phyloP scores from a whole-genome alignment of 371 early-diverging fungal genomes.

The Thermomucor indicae-seudaticae region DNA sequence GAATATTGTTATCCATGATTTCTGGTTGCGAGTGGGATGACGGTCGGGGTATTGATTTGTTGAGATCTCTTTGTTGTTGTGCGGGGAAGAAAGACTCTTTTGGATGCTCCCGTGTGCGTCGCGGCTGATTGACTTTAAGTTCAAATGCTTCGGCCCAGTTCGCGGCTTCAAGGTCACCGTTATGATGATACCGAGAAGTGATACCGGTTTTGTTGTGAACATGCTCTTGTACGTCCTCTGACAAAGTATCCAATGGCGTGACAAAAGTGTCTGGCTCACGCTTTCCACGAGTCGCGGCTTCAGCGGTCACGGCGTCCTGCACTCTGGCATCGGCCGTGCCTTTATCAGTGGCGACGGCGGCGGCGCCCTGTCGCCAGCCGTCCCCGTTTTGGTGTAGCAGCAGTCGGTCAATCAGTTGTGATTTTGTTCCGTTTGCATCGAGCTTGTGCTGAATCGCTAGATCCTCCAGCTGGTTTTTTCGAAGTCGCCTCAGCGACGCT shows the following conservation, averaged over 20 bases:
- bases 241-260: too few relatives aligned
- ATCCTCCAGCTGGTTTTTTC: conserved; percentile 6
- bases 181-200: background rate
- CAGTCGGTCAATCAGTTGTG: conserved; percentile 11
- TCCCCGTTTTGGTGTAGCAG: conserved; percentile 1
- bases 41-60: conserved; percentile 1
- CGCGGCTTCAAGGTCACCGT: conserved; percentile 2
- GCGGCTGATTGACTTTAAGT: conserved; percentile 8
- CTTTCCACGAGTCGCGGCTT: too few relatives aligned
- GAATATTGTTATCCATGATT: background rate
- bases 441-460: conserved; percentile 9
- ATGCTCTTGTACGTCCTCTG: background rate
- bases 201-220: background rate
- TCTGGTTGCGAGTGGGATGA: background rate
- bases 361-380: background rate
- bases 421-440: conserved; percentile 6
- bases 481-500: conserved; percentile 7
- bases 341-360: background rate
- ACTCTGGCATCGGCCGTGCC: background rate
- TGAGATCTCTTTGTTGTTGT: background rate
- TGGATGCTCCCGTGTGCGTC: conserved; percentile 1
- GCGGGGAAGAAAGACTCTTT: background rate
- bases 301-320: background rate
- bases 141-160: conserved; percentile 19
- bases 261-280: too few relatives aligned